Conservation (phyloP, 139 green algal species). For the Chlorella sp. region DNA sequence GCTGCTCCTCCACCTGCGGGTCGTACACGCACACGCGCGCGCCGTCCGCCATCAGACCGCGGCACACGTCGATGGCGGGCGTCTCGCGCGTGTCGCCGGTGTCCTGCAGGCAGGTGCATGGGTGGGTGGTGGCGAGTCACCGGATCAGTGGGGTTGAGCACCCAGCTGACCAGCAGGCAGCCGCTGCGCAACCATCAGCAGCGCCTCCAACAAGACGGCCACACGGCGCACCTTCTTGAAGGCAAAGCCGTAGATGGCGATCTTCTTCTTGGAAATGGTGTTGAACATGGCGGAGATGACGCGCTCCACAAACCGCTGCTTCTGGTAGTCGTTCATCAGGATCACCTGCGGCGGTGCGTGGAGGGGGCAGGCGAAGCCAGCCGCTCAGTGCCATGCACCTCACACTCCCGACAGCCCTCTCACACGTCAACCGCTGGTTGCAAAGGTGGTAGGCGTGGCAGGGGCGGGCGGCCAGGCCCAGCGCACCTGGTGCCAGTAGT, state of each 20-base stretch:
- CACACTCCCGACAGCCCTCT: too few relatives aligned
- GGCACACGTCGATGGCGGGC: conserved; percentile 98
- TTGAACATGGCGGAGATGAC: conserved; percentile 99
- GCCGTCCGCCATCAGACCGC: conserved; percentile 54
- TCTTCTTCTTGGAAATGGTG: conserved; percentile 96
- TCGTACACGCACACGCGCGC: conserved; percentile 90
- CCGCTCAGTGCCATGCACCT: too few relatives aligned
- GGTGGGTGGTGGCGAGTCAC: too few relatives aligned
- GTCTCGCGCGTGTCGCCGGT: conserved; percentile 98
- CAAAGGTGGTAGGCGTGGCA: too few relatives aligned
- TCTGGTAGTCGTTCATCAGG: conserved; percentile 99
- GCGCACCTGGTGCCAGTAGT: conserved; percentile 90
- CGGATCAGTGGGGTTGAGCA: too few relatives aligned
- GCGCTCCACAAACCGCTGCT: conserved; percentile 95
- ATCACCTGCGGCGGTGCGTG: conserved; percentile 68
- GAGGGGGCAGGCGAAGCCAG: not conserved
- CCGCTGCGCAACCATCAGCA: too few relatives aligned
- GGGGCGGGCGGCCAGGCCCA: too few relatives aligned
- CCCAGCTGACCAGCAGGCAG: too few relatives aligned
- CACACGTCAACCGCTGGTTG: too few relatives aligned
- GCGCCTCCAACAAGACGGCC: too few relatives aligned
- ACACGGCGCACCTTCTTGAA: conserved; percentile 92
- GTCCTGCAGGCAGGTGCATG: conserved; percentile 1
- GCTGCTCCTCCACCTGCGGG: conserved; percentile 83
- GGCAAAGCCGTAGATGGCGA: conserved; percentile 96